Percentiles rank a stretch among this genome's conserved stretches.
These are phyloP conservation scores for Starmerella stigmatis DNA, from an alignment of 805 yeast species.

Conservation along the genomic window DNA sequence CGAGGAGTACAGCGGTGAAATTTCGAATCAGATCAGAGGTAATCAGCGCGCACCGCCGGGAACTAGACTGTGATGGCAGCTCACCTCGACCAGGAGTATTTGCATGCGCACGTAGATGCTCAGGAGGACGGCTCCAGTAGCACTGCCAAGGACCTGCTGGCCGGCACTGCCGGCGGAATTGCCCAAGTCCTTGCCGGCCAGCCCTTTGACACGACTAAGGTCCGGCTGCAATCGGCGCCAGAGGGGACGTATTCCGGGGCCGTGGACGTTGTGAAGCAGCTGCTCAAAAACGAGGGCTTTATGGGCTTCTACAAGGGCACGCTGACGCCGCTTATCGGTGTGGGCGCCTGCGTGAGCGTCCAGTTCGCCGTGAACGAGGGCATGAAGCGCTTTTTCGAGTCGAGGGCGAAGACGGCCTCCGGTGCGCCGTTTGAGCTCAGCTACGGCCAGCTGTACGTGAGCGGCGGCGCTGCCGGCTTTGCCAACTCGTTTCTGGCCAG, in stretches of 20 bases:
- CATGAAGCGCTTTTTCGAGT: conserved; percentile 69
- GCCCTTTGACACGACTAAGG: conserved; percentile 93
- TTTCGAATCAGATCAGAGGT: neutral
- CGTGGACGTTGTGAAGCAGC: conserved; percentile 60
- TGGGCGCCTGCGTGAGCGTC: conserved; percentile 95
- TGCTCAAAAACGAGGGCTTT: conserved; percentile 71
- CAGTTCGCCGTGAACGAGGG: conserved; percentile 92
- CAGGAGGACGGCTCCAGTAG: neutral
- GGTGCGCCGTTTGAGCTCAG: conserved; percentile 30
- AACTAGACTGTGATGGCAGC: no score
- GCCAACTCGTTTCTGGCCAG: conserved; percentile 82
- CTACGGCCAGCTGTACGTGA: conserved; percentile 57
- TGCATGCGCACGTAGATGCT: neutral
- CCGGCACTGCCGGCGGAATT: conserved; percentile 92
- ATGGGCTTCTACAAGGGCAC: conserved; percentile 89
- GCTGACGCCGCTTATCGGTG: conserved; percentile 79
- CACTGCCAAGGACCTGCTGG: conserved; percentile 57
- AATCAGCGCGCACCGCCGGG: no score
- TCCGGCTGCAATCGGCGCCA: conserved; percentile 78
- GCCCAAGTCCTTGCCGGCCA: conserved; percentile 94
- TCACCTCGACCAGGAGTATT: conserved; percentile 3
- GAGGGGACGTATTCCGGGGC: conserved; percentile 67
- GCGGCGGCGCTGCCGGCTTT: conserved; percentile 88
- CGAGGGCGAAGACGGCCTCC: conserved; percentile 23
- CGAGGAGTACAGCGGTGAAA: neutral